Evolutionary conservation across 2,329 filamentous ascomycete species (phyloP).

Genomic region (Aspergillus proliferans): DNA sequence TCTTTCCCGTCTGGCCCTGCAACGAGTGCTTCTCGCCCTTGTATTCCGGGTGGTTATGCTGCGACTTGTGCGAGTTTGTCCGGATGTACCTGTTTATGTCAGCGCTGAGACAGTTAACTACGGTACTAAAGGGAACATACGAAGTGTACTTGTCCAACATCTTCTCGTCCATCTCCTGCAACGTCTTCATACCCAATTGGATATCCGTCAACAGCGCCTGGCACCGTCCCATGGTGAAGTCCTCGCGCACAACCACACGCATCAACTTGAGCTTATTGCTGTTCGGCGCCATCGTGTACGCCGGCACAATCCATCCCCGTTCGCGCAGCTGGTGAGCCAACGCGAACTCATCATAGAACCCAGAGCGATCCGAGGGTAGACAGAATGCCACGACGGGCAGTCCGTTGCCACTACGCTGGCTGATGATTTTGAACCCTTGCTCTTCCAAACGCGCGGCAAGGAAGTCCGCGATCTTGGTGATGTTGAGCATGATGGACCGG

Average conservation of each 20-base stretch:
- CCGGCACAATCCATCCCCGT: constrained; percentile 87
- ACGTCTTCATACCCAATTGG: constrained; percentile 64
- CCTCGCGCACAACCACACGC: constrained; percentile 85
- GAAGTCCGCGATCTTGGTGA: constrained; percentile 85
- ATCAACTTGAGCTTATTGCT: constrained; percentile 81
- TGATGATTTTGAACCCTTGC: constrained; percentile 84
- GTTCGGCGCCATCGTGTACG: constrained; percentile 94
- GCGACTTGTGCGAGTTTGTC: constrained; percentile 48
- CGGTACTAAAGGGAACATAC: constrained; percentile 37
- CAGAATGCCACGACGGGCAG: constrained; percentile 89
- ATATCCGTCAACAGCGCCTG: constrained; percentile 73
- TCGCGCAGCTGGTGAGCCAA: constrained; percentile 79
- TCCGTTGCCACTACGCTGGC: constrained; percentile 66
- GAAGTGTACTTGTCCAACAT: constrained; percentile 63
- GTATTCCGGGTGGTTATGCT: constrained; percentile 48
- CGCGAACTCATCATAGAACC: constrained; percentile 67
- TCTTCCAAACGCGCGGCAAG: constrained; percentile 65
- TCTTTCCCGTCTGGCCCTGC: constrained; percentile 86
- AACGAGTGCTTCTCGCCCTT: constrained; percentile 76
- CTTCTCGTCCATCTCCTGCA: constrained; percentile 68
- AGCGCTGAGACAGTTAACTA: background rate
- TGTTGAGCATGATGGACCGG: constrained; percentile 86
- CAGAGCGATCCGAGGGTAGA: constrained; percentile 52
- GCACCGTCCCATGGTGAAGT: constrained; percentile 77
- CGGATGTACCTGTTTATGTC: constrained; percentile 42